Conservation (phyloP, 139 green algal genomes). For the Closterium sp. region DNA sequence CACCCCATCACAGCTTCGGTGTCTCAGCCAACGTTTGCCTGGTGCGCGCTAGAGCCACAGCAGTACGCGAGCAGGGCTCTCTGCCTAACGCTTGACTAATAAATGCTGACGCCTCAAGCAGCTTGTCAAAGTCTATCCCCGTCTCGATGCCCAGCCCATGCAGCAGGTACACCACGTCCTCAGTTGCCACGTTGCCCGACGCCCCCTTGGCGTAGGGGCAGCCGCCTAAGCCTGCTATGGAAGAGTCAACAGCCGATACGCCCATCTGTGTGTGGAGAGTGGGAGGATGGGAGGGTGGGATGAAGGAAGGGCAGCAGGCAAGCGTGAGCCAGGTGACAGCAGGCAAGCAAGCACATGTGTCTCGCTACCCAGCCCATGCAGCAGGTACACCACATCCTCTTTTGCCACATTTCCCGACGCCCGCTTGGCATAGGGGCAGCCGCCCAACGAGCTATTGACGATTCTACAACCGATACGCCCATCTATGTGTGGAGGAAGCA, state of each 20-base stretch:
- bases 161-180: constrained; percentile 93
- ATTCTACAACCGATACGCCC: constrained; percentile 73
- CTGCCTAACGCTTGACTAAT: constrained; percentile 35
- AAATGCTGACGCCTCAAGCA: constrained; percentile 67
- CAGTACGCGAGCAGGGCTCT: constrained; percentile 11
- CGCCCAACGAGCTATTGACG: constrained; percentile 81
- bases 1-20: not conserved
- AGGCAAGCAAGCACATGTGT: not conserved
- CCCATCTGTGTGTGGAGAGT: constrained; percentile 63
- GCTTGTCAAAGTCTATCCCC: constrained; percentile 66
- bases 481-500: not conserved
- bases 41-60: constrained; percentile 11
- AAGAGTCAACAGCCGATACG: constrained; percentile 72
- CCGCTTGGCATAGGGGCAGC: constrained; percentile 86
- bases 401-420: constrained; percentile 91
- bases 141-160: constrained; percentile 77
- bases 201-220: constrained; percentile 89
- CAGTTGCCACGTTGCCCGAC: constrained; percentile 89
- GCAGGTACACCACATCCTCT: constrained; percentile 91
- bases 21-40: not conserved
- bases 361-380: constrained; percentile 78
- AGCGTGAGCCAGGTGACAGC: not conserved
- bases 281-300: no score
- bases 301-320: no score
- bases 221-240: constrained; percentile 81